Base-by-base conservation (phyloP, 306 rosid species). In the Quercus parvula region DNA sequence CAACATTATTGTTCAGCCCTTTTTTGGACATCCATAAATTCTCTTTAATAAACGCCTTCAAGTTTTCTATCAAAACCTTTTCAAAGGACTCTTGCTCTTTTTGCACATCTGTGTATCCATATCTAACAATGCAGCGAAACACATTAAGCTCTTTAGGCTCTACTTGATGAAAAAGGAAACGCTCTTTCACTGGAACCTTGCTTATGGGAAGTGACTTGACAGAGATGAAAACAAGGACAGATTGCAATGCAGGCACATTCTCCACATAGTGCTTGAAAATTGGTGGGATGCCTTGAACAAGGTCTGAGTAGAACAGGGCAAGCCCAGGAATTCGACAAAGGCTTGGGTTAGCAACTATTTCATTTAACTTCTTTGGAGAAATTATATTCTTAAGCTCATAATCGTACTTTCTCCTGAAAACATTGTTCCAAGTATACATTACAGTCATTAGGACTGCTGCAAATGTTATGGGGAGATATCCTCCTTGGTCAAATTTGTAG, bases 281-380 rank as follows among this genome's bases (percentile, higher is more conserved):
- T 2, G 98, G 97, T 0, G 98, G 98, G 41, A 94, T 86, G 35
- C 97, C 98, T 12, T 94, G 97, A 77, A 92, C 98, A 35, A 94
- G 94, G 57, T 94, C 97, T 0, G 97, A 94, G 78, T 94, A 89
- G 85, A 94, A 88, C 73, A 94, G 55, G 49, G 92, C 97, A 4
- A 94, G 87, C 5, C 97, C 94, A 0, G 91, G 88, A 4, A 92
- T 18, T 24, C 89, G 82, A 35, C 20, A 54, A 22, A 89, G 3
- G 10, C 64, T 77, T 11, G 73, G 22, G 67, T 28, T 58, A 3
- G 19, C 4, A 9, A 76, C 71, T 62, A 89, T 74, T 24, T 88
- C 87, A 51, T 77, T 86, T 1, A 92, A 75, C 59, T 77, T 80
- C 38, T 82, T 72, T 0, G 87, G 91, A 6, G 98, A 91, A 18